Percentiles rank a stretch among this genome's conserved stretches.
phyloP scores from a whole-genome alignment of 202 grass and related monocot genomes.

The Cymbopogon flexuosus region DNA sequence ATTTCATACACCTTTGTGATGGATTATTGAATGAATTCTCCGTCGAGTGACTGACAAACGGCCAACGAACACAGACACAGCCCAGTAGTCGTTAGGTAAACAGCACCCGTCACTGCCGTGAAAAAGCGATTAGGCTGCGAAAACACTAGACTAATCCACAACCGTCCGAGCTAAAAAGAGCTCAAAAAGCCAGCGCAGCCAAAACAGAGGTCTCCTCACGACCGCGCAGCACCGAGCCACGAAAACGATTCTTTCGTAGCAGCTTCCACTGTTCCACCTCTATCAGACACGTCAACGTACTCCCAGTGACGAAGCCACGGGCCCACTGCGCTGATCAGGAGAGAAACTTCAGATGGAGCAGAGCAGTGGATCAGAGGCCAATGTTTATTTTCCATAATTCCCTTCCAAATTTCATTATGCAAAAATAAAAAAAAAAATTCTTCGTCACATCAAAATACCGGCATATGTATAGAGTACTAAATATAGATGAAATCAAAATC shows the following conservation, averaged over 20 bases:
- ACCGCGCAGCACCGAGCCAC: background rate
- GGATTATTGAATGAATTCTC: background rate
- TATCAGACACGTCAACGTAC: background rate
- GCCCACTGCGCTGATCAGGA: background rate
- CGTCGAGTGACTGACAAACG: background rate
- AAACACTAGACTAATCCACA: background rate
- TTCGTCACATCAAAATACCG: too few relatives aligned
- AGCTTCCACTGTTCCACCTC: slow-evolving; percentile 7
- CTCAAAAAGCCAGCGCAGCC: background rate
- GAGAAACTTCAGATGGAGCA: background rate
- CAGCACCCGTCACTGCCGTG: background rate
- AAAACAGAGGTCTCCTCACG: background rate
- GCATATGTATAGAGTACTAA: too few relatives aligned
- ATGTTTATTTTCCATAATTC: too few relatives aligned
- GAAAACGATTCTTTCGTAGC: slow-evolving; percentile 19
- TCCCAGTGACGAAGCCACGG: background rate
- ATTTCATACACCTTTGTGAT: background rate
- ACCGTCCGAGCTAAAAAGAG: background rate
- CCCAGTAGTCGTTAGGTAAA: background rate
- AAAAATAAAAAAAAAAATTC: too few relatives aligned
- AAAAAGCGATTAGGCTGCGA: background rate
- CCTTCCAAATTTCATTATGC: too few relatives aligned
- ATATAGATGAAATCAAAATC: too few relatives aligned
- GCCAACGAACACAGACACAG: background rate
- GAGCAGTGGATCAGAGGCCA: background rate